Evolutionary conservation across 352 stramenopile genomes (phyloP), one percentile per base, ranked within the genome.

Genomic region (Phytophthora rubi): DNA sequence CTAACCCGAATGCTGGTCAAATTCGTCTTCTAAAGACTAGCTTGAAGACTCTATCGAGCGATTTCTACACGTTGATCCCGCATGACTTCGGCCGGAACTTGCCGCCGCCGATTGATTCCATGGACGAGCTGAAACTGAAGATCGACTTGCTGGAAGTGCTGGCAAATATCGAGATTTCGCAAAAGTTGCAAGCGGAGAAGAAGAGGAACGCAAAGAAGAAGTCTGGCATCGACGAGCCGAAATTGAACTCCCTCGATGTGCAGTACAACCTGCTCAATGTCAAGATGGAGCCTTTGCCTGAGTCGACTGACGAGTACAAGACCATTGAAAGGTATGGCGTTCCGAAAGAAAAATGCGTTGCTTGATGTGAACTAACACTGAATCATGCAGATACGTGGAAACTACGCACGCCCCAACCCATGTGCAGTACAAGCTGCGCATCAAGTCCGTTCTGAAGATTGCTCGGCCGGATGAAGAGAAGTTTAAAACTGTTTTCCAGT

Each of bases 1-100:
- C 62, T 8, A 77, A 72, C 32, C 60, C 68, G 21, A 76, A 71
- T 65, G 59, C 77, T 32, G 47, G 68, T 13, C 61, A 80, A 37
- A 71, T 85, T 12, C 68, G 75, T 57, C 73, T 75, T 32, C 69
- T 86, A 12, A 91, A 88, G 59, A 68, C 30, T 3, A 75, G 82
- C 21, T 65, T 93, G 6, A 93, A 91, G 54, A 42, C 75, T 18
- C 68, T 91, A 0, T 84, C 81, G 8, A 90, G 76, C 48, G 78
- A 86, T 9, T 91, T 93, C 53, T 93, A 93, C 73, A 85, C 83
- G 30, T 47, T 93, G 32, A 89, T 93, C 48, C 85, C 85, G 10
- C 85, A 93, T 53, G 79, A 93, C 32, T 91, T 91, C 65, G 83
- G 85, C 0, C 76, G 81, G 18, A 70, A 75, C 15, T 53, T 90